Base-by-base conservation (phyloP, 768 basidiomycete species). In the Termitomyces sp. region DNA sequence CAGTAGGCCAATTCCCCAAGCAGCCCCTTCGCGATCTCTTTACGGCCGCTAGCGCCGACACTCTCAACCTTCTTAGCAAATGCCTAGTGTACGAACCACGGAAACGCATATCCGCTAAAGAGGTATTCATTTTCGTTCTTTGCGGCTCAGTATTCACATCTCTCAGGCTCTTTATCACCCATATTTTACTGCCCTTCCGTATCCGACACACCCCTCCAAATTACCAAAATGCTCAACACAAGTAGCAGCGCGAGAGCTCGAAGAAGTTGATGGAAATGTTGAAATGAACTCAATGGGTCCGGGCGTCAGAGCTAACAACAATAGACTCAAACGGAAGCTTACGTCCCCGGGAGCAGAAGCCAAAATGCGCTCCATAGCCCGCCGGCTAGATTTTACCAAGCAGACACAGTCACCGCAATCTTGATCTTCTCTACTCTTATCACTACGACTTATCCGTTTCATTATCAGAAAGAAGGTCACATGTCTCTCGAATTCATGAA, bases 71-170 rank as follows among this genome's bases (percentile, higher is more conserved):
- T 12, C 80, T 98, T 32, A 79, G 76, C 58, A 87, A 83, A 67
- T 89, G 92, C 65, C 75, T 99, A 20, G 74, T 83, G 18, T 98
- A 90, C 64, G 93, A 98, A 67, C 97, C 97, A 4, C 77, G 84
- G 34, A 85, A 82, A 63, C 86, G 97, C 14, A 87, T 94, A 56
- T 77, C 81, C 27, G 92, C 94, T 12, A 79, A 76, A 72, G 87
- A 94, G 63, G 94, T 93, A 59, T 56, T 55, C 26, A 56, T 43
- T 26, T 49, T 43, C 18, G 16, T 37, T 55, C 34, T 16, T 42
- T 4, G 24, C 52, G 34, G 42, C 51, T 12, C 26, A 46, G 9
- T 8, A 10, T 20, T 36, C 22, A 56, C 31, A 46, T 29, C 37
- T 36, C 32, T 8, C 62, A 96, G 93, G 91, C 93, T 9, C 83